A percentile compares a stretch with the other conserved stretches of the same genome.
These are phyloP conservation scores for Boletus smithii DNA, from an alignment of 1,284 basidiomycete species.

Conservation along the genomic window DNA sequence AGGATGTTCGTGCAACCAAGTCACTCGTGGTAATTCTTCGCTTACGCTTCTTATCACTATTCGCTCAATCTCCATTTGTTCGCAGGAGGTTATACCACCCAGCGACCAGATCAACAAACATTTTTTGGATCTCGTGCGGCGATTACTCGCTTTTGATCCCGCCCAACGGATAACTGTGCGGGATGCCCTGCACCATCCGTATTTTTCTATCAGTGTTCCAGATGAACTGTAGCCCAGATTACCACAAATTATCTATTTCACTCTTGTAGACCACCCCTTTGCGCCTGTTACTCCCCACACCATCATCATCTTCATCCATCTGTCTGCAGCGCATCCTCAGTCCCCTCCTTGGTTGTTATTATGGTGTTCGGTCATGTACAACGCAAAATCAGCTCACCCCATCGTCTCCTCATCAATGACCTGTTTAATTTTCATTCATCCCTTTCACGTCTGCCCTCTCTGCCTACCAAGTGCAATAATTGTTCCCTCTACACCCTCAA, in stretches of 20 bases:
- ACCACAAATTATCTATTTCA: conserved; percentile 36
- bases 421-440: conserved; percentile 29
- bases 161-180: conserved; percentile 80
- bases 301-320: conserved; percentile 23
- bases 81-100: conserved; percentile 80
- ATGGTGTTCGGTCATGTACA: conserved; percentile 39
- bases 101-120: conserved; percentile 68
- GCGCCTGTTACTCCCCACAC: conserved; percentile 21
- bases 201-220: conserved; percentile 67
- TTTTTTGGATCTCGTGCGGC: conserved; percentile 85
- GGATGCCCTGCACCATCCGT: conserved; percentile 85
- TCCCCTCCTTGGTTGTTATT: conserved; percentile 36
- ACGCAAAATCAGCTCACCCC: conserved; percentile 33
- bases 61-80: conserved; percentile 14
- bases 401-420: conserved; percentile 28
- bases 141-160: conserved; percentile 90
- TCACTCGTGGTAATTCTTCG: conserved; percentile 57
- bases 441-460: conserved; percentile 18
- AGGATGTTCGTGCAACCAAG: conserved; percentile 89
- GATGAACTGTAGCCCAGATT: conserved; percentile 48
- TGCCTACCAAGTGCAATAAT: conserved; percentile 32
- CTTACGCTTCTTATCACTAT: conserved; percentile 1
- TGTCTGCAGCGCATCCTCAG: conserved; percentile 24
- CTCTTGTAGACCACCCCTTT: conserved; percentile 34
- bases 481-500: conserved; percentile 30